Base-by-base conservation (phyloP, 257 asterid species). In the Salvia hispanica region DNA sequence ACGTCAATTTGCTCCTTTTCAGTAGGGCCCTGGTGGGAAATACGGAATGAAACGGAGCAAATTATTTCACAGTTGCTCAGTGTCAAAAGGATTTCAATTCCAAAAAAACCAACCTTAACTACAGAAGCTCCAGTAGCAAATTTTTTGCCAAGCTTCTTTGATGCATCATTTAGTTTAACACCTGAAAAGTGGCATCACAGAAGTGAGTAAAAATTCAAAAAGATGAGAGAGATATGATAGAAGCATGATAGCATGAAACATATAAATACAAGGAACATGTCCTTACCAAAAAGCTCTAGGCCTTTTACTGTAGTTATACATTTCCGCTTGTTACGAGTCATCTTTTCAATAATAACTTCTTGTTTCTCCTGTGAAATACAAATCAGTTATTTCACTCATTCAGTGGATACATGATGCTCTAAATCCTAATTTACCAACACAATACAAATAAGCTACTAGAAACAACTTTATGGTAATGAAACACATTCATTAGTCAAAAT, bases 101-200 rank as follows among this genome's bases (percentile, higher is more conserved):
- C 61, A 25, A 25, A 25, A 63, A 28, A 72, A 70, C 76, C 40
- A 64, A 90, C 97, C 96, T 90, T 93, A 64, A 88, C 96, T 53
- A 93, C 97, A 66, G 99, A 93, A 59, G 99, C 99, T 58, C 97
- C 99, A 46, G 96, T 93, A 42, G 97, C 99, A 75, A 93, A 93
- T 82, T 93, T 93, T 76, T 90, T 93, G 54, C 97, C 99, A 55
- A 93, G 95, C 86, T 86, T 93, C 87, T 93, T 93, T 53, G 99
- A 90, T 63, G 99, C 99, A 79, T 93, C 99, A 82, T 79, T 88
- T 60, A 93, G 78, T 67, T 93, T 93, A 71, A 93, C 88, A 58
- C 97, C 97, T 93, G 81, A 71, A 75, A 75, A 52, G 62, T 59
- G 58, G 61, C 55, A 64, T 25, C n/a, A 3, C 5, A 16, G 14